Evolutionary conservation across 371 early-diverging fungal species (phyloP), one percentile per base, ranked within the genome.

Genomic region (Lichtheimia ramosa): DNA sequence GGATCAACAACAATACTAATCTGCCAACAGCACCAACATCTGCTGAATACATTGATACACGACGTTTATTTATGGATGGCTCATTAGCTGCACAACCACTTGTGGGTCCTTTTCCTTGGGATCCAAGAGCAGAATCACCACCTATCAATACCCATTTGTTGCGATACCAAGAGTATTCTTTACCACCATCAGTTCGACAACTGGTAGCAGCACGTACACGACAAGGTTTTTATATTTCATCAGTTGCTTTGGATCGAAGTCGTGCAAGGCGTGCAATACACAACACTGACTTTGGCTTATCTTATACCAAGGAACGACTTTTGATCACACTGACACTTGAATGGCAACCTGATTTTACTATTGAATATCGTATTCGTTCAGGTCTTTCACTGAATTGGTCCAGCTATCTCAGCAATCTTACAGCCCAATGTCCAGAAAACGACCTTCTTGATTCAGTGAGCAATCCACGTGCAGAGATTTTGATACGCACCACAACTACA

Each of bases 261-360:
- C 51, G 59, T 28, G 18, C 28, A 15, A 48, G 39, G 23, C 46
- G 28, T 18, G 41, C 16, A 43, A 34, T 34, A 1, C 34, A 34
- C 34, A 58, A 28, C 24, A 50, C 54, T 10, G 63, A 39, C 13
- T 34, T 34, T 34, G 34, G 34, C 2, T 2, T 34, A 4, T 10
- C 34, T 0, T 34, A 34, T 10, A 34, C 34, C 6, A 66, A 65
- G 15, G 82, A 83, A 54, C 83, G 83, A 56, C 75, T 91, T 0
- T 77, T 81, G 23, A 77, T 92, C 39, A 80, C 80, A 16, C 65
- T 95, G 51, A 71, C 82, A 27, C 63, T 92, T 59, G 83, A 85
- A 8, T 95, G 95, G 95, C 86, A 92, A 23, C 92, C 93, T 0
- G 88, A 92, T 61, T 88, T 96, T 43, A 91, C 89, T 0, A 82